Evolutionary conservation across 176 grass and related monocot genomes (phyloP), one percentile per base, ranked within the genome.

Genomic region (Cenchrus purpureus): DNA sequence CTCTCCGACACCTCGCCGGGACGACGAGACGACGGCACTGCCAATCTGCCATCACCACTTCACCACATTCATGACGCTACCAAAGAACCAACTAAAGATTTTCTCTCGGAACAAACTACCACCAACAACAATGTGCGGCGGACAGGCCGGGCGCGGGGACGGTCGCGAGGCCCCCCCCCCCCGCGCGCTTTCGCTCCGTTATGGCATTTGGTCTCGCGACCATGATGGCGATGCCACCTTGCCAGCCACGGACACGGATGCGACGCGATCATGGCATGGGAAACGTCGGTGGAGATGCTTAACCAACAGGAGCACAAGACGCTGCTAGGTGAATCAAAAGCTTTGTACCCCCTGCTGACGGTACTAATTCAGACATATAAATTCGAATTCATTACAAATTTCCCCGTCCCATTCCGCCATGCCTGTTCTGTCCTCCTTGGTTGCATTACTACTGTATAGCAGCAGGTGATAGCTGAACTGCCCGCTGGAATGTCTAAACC

Each of bases 241-340:
- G 5, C 17, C 29, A 6, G 7, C 37, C 37, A 40, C 37, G 31
- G n/a, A 68, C 37, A 40, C 37, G 31, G n/a, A 68, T 25, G 65
- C 14, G 40, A 7, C 14, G 62, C 64, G 68, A 22, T 72, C 9
- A 4, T 25, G 17, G 19, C 37, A 46, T 0, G 5, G 34, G 3
- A 40, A 46, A 78, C 48, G 86, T 72, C 80, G 80, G 86, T 72
- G 86, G 80, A 83, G 73, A 5, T 17, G 46, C n/a, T 71, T 53
- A 10, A 40, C 12, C n/a, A 10, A 10, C 10, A 0, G 7, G 3
- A 15, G 45, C 45, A 46, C 48, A 14, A 54, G 65, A 1, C 14
- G 53, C 15, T 15, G 14, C 16, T 64, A 73, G 34, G 49, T 16
- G 45, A 60, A 60, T 10, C 58, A 22, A 60, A 60, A 60, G 58